Evolutionary conservation across 1,284 basidiomycete genomes (phyloP).

Genomic region (Ceratobasidium sp.): DNA sequence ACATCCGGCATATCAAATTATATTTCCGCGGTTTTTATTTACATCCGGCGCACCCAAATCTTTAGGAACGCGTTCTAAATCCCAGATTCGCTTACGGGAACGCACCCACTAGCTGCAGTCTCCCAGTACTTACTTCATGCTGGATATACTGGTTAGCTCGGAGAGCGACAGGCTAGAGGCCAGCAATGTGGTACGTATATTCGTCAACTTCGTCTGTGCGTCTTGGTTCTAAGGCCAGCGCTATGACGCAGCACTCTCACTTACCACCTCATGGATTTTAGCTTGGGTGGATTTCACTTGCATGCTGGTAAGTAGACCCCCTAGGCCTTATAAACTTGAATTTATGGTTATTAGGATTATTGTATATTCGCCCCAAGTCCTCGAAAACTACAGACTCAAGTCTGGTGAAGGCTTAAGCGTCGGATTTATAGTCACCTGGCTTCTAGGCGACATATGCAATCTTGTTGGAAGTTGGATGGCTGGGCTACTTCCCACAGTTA

Average conservation of each 20-base stretch:
- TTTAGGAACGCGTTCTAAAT: too few species aligned
- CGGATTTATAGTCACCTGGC: slow-evolving; percentile 86
- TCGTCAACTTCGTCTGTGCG: not conserved
- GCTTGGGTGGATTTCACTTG: slow-evolving; percentile 88
- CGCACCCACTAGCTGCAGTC: too few species aligned
- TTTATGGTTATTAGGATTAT: slow-evolving; percentile 70
- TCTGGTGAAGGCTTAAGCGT: slow-evolving; percentile 95
- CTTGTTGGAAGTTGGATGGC: slow-evolving; percentile 82
- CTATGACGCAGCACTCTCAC: slow-evolving; percentile 5
- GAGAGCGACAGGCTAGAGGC: slow-evolving; percentile 39
- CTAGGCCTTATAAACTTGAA: slow-evolving; percentile 2
- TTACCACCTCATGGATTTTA: slow-evolving; percentile 54
- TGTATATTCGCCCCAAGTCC: slow-evolving; percentile 85
- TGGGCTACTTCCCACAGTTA: slow-evolving; percentile 85
- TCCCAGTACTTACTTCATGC: not conserved
- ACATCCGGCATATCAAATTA: too few species aligned
- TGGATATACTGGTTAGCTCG: slow-evolving; percentile 17
- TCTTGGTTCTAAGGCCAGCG: slow-evolving; percentile 1
- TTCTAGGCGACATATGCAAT: slow-evolving; percentile 86
- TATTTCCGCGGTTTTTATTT: too few species aligned
- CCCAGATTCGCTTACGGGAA: too few species aligned
- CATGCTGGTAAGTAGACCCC: slow-evolving; percentile 74
- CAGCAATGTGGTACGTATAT: slow-evolving; percentile 45
- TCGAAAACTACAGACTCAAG: slow-evolving; percentile 89
- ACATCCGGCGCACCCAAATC: too few species aligned